A percentile compares a stretch with the other conserved stretches of the same genome.
Evolutionary conservation across 2,329 filamentous ascomycete species (phyloP).

Genomic region (Clonostachys byssicola): DNA sequence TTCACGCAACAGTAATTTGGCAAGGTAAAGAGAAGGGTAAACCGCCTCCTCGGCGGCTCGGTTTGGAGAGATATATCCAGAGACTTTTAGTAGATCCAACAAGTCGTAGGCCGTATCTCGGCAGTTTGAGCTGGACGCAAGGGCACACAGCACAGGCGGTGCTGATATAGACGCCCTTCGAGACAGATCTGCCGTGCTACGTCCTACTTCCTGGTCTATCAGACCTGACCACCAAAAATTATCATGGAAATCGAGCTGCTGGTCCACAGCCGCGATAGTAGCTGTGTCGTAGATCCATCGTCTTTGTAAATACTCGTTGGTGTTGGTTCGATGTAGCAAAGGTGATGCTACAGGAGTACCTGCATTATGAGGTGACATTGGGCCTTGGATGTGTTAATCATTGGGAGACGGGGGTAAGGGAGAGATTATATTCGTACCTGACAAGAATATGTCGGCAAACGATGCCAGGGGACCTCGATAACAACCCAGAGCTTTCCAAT

Average conservation of each 20-base stretch:
- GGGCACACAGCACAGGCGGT: slow-evolving; percentile 43
- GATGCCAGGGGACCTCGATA: slow-evolving; percentile 41
- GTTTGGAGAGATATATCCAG: slow-evolving; percentile 40
- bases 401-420: background rate
- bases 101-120: slow-evolving; percentile 43
- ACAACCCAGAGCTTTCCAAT: slow-evolving; percentile 47
- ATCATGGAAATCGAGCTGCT: slow-evolving; percentile 48
- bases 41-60: slow-evolving; percentile 42
- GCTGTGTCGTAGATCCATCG: slow-evolving; percentile 36
- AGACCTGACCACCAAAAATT: slow-evolving; percentile 56
- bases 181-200: slow-evolving; percentile 7
- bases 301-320: slow-evolving; percentile 48
- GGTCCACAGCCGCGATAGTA: slow-evolving; percentile 32
- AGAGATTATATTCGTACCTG: slow-evolving; percentile 28
- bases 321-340: slow-evolving; percentile 38
- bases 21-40: slow-evolving; percentile 46
- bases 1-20: slow-evolving; percentile 52
- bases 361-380: slow-evolving; percentile 40
- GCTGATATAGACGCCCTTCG: slow-evolving; percentile 30
- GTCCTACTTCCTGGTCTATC: slow-evolving; percentile 22
- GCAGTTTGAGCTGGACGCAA: slow-evolving; percentile 48
- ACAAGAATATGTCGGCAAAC: slow-evolving; percentile 44
- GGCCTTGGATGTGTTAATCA: slow-evolving; percentile 21
- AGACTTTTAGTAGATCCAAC: slow-evolving; percentile 46
- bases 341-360: slow-evolving; percentile 48